Evolutionary conservation across 2,329 filamentous ascomycete species (phyloP), one percentile per base, ranked within the genome.

Genomic region (Xylariales sp.): DNA sequence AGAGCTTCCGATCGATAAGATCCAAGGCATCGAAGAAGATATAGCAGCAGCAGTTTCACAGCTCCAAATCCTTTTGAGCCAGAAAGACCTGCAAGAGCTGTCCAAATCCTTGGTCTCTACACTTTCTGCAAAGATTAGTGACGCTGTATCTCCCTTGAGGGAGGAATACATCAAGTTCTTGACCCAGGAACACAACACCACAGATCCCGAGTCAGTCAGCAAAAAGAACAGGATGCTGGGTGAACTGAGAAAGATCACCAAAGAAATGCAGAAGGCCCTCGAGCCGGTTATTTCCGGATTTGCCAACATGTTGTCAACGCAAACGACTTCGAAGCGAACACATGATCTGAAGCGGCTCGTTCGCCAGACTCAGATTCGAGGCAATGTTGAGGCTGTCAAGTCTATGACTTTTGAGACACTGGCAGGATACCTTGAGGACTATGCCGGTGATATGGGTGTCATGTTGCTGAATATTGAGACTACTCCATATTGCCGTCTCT

Each of bases 301-400:
- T 21, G 44, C 40, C n/a, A 51, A 45, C 23, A 53, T 54, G 46
- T 46, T 53, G 27, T 55, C 52, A 23, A 45, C 51, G 13, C 51
- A 50, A 36, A 52, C 45, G 15, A 54, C 50, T 7, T 54, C 51
- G 7, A 55, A 53, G 40, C 37, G 51, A 36, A 53, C 48, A 14
- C 47, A 55, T 27, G 52, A 55, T 30, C 25, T 54, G n/a, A 47
- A 54, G 23, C 44, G 50, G 40, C 41, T 55, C 14, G 27, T 46
- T 16, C 51, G 52, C 8, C 51, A 55, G 33, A 40, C 47, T 8
- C 39, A 47, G 21, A 54, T 55, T 18, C 47, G 51, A 23, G 39
- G 37, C 11, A 55, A 55, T 38, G 43, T 55, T 3, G 48, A 51
- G 11, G 48, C 48, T 2, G 41, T 32, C 6, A 50, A 52, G 27